Percentiles rank a stretch among this genome's conserved stretches.
Evolutionary conservation across 2,329 filamentous ascomycete genomes (phyloP).

Genomic region (Botrytis hyacinthi): DNA sequence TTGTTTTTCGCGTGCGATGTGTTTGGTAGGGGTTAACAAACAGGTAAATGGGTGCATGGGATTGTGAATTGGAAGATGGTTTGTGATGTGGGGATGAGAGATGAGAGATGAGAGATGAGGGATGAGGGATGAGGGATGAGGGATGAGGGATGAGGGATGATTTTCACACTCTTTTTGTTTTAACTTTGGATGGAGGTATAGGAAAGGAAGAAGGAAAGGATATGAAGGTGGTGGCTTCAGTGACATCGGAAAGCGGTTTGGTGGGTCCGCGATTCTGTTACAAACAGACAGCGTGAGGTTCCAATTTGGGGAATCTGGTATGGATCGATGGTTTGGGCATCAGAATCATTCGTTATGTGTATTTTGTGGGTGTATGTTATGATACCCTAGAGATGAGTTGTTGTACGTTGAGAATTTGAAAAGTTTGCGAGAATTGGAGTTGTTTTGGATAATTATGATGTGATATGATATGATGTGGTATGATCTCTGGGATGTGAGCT

Average conservation of each 20-base stretch:
- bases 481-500: neutral
- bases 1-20: constrained; percentile 12
- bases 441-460: neutral
- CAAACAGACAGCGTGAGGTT: neutral
- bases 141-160: constrained; percentile 12
- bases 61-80: constrained; percentile 10
- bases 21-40: neutral
- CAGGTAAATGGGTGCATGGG: constrained; percentile 7
- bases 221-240: neutral
- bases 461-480: neutral
- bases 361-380: constrained; percentile 20
- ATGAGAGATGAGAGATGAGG: neutral
- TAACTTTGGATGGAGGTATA: constrained; percentile 2
- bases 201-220: neutral
- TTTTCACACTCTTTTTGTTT: constrained; percentile 15
- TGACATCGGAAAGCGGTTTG: constrained; percentile 1
- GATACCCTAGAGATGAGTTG: constrained; percentile 13
- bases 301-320: constrained; percentile 6
- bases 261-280: constrained; percentile 6
- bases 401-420: neutral
- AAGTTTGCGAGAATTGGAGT: neutral
- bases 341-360: neutral
- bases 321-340: constrained; percentile 9
- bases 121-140: constrained; percentile 1
- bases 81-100: constrained; percentile 14